Evolutionary conservation across 805 yeast genomes (phyloP), one percentile per base, ranked within the genome.

Genomic region (Myxozyma neotropica): DNA sequence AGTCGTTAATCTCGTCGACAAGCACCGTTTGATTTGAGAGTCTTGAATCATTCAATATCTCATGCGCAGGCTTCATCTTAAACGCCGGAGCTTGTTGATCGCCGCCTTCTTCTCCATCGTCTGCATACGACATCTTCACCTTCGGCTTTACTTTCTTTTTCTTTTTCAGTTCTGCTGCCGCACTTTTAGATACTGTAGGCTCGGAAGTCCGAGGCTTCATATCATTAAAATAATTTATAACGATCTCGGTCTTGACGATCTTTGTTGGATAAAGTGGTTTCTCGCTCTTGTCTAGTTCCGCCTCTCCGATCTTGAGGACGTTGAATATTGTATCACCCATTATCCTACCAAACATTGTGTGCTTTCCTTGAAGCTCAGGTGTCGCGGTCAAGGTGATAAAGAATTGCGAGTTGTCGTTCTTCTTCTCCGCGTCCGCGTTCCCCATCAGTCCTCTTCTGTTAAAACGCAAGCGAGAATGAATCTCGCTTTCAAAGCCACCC

Each of bases 271-370:
- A 84, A 12, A 82, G 40, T 1, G 86, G 87, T 19, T 69, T 66
- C 29, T 74, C 78, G 6, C 72, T 77, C 0, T 66, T 69, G 23
- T 72, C 74, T 44, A 78, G 55, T 63, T 83, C 87, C 13, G 79
- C 75, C 40, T 80, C 81, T 2, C 76, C 70, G 4, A 86, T 83
- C 48, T 76, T 75, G 36, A 80, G 70, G 13, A 83, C 79, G 31
- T 76, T 81, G 72, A 77, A 87, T 3, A 83, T 76, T 0, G 85
- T 75, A 35, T 81, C 81, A 2, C 83, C 88, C 1, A 79, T 78
- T 13, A 86, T 74, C 59, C 81, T 80, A 1, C 92, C 93, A 64
- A 86, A 77, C 23, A 83, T 66, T 13, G 83, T 77, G 62, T 74
- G 70, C 53, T 72, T 74, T 29, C 76, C 72, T 62, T 78, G 75